Evolutionary conservation across 78 protist genomes (phyloP), one percentile per base, ranked within the genome.

Genomic region (Isochrysis galbana): DNA sequence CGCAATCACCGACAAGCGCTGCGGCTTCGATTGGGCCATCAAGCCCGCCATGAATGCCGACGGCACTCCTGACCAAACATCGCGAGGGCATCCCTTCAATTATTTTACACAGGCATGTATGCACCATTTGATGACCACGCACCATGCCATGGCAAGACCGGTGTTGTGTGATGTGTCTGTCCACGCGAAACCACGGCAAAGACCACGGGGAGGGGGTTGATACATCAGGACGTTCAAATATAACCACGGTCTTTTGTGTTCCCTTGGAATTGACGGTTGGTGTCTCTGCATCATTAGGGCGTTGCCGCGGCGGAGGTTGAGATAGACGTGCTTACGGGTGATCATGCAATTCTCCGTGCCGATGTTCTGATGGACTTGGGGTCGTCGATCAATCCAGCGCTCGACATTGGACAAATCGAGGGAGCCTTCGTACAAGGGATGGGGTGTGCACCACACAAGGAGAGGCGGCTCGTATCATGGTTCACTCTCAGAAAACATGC

Each of bases 351-450:
- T 7, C 32, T 47, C 26, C 74, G 69, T 44, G 46, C 46, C 0
- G 99, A 98, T 84, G 32, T 99, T n/a, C 48, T 97, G n/a, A 70
- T 96, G 94, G 99, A 99, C 87, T 97, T 97, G 42, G 99, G 99
- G 70, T 54, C 90, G 39, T 45, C 97, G 32, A 55, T 98, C 83
- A 98, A 98, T 77, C 99, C 99, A 36, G 82, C 97, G 17, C 93
- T 98, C 87, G 99, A 98, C 94, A 54, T 98, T 11, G 98, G 98
- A 32, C 96, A 91, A 77, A n/a, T 48, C 82, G 93, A 51, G 77
- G 55, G 93, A 26, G 72, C 77, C 42, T 72, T 55, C 39, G 44
- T n/a, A 34, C 54, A 42, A 51, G 51, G 78, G 39, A 39, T 22
- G 51, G 48, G 32, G 34, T 92, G 61, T 17, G 93, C 5, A 14